These are phyloP conservation scores for Claviceps maximensis DNA, from an alignment of 2,329 filamentous ascomycete species.

Conservation along the genomic window DNA sequence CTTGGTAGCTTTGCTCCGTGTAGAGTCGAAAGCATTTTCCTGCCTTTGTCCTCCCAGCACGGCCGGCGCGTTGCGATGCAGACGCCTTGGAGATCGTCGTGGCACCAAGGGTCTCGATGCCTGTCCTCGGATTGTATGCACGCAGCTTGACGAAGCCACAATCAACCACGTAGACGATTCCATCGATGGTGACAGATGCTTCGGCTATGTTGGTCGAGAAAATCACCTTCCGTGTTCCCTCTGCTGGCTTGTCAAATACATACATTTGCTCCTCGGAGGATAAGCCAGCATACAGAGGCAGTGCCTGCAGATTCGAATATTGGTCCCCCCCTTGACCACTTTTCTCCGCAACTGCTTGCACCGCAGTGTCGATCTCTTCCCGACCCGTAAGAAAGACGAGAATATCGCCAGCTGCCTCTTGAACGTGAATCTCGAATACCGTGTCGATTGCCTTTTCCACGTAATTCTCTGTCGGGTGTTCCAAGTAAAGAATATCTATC, in stretches of 20 bases:
- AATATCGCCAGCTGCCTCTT: conserved; percentile 73
- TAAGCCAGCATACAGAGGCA: conserved; percentile 82
- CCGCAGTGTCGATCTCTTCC: conserved; percentile 76
- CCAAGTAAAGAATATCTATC: conserved; percentile 73
- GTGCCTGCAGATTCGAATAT: conserved; percentile 18
- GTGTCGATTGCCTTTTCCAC: conserved; percentile 70
- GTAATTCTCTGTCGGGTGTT: conserved; percentile 71
- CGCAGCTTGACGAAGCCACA: conserved; percentile 83
- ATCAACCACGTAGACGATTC: conserved; percentile 84
- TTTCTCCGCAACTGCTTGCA: conserved; percentile 68
- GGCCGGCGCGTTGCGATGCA: conserved; percentile 79
- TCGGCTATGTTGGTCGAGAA: conserved; percentile 94
- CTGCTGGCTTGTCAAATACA: conserved; percentile 73
- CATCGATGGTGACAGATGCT: conserved; percentile 87
- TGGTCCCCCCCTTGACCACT: conserved; percentile 40
- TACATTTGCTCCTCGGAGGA: conserved; percentile 89
- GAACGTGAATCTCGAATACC: conserved; percentile 74
- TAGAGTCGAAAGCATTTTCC: conserved; percentile 94
- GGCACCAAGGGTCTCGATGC: conserved; percentile 76
- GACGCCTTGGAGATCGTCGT: conserved; percentile 81
- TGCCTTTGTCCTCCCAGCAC: conserved; percentile 76
- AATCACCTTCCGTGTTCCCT: conserved; percentile 79
- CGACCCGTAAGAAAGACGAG: conserved; percentile 84
- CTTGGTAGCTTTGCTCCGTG: conserved; percentile 57
- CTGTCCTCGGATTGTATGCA: conserved; percentile 69